These are phyloP conservation scores for Trichophyton rubrum DNA, from an alignment of 2,329 filamentous ascomycete genomes.

Conservation along the genomic window DNA sequence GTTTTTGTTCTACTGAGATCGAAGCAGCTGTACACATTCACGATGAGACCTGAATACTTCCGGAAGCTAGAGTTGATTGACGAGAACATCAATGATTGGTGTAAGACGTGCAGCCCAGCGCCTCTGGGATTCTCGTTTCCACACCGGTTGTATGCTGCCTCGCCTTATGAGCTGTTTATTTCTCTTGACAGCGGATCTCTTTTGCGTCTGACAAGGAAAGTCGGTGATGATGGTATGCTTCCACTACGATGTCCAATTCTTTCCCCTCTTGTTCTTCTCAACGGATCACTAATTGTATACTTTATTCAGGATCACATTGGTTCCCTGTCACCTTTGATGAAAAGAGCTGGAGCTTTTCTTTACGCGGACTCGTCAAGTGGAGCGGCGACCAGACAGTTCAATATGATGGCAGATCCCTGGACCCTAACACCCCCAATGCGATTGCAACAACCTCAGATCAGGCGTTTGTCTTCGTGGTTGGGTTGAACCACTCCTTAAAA, in stretches of 20 bases:
- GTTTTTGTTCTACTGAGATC: slow-evolving; percentile 67
- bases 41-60: slow-evolving; percentile 73
- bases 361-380: slow-evolving; percentile 37
- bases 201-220: slow-evolving; percentile 55
- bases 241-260: neutral
- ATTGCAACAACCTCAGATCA: slow-evolving; percentile 36
- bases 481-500: slow-evolving; percentile 75
- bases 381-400: slow-evolving; percentile 31
- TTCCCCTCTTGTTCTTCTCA: neutral
- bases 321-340: slow-evolving; percentile 37
- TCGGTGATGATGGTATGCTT: slow-evolving; percentile 38
- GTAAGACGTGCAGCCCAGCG: slow-evolving; percentile 60
- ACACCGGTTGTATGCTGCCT: slow-evolving; percentile 67
- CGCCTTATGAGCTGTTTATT: slow-evolving; percentile 60
- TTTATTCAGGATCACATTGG: slow-evolving; percentile 30
- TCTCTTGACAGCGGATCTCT: slow-evolving; percentile 42
- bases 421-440: slow-evolving; percentile 32
- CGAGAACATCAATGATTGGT: slow-evolving; percentile 60
- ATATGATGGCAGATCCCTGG: slow-evolving; percentile 31
- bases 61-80: slow-evolving; percentile 56
- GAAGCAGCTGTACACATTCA: slow-evolving; percentile 73
- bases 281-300: neutral
- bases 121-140: slow-evolving; percentile 65
- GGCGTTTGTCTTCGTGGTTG: slow-evolving; percentile 59
- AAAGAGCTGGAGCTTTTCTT: slow-evolving; percentile 37